A percentile compares a stretch with the other conserved stretches of the same genome.
Conservation (phyloP, 148 eudicot genomes). For the Arbutus unedo region DNA sequence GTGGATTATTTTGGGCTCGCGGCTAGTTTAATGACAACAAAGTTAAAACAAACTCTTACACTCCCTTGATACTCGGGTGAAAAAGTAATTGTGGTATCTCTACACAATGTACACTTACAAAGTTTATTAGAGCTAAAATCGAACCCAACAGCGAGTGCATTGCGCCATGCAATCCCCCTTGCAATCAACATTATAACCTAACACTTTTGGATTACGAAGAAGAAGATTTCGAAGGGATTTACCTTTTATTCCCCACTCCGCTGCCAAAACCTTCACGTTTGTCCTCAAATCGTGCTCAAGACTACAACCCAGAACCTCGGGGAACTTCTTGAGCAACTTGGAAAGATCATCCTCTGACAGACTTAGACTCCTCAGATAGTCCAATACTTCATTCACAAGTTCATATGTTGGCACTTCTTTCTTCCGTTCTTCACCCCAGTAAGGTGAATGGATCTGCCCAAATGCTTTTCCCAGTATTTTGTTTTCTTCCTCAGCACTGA, state of each 20-base stretch:
- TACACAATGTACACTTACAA: constrained; percentile 1
- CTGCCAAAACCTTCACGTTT: constrained; percentile 63
- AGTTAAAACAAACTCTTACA: neutral
- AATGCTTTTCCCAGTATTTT: constrained; percentile 90
- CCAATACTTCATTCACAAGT: constrained; percentile 45
- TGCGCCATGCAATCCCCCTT: constrained; percentile 96
- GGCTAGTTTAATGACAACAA: constrained; percentile 11
- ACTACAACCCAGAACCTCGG: constrained; percentile 90
- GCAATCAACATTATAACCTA: constrained; percentile 93
- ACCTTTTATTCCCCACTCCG: constrained; percentile 79
- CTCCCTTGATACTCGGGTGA: neutral
- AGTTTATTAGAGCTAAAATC: constrained; percentile 47
- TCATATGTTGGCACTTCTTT: constrained; percentile 58
- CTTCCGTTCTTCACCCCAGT: constrained; percentile 90
- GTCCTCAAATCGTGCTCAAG: constrained; percentile 70
- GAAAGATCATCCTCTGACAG: constrained; percentile 73
- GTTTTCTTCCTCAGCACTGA: constrained; percentile 66
- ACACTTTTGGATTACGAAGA: constrained; percentile 75
- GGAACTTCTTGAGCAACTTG: constrained; percentile 87
- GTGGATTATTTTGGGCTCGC: neutral
- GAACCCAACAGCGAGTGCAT: constrained; percentile 97
- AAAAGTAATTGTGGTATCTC: neutral
- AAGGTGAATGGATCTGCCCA: constrained; percentile 81
- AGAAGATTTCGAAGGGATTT: constrained; percentile 69
- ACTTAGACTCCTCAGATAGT: constrained; percentile 66